These are phyloP conservation scores for Moricandia moricandioides DNA, from an alignment of 345 rosid genomes.

Conservation along the genomic window DNA sequence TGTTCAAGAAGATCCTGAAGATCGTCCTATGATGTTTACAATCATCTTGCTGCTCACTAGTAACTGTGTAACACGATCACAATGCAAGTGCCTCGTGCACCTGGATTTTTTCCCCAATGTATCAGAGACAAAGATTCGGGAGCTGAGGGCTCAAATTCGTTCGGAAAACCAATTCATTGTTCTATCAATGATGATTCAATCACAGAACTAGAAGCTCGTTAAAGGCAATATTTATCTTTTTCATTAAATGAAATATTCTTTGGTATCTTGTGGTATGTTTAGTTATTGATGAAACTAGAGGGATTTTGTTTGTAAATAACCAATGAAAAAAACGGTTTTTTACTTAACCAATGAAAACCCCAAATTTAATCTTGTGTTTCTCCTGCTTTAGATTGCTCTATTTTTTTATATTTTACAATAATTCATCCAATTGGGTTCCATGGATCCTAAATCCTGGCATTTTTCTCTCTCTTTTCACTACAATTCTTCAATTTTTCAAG, in stretches of 20 bases:
- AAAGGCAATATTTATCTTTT: not conserved
- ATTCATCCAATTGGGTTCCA: too few species aligned
- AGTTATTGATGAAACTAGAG: not conserved
- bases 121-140: not conserved
- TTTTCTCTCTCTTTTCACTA: too few species aligned
- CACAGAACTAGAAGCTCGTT: slow-evolving; percentile 2
- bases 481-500: too few species aligned
- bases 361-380: too few species aligned
- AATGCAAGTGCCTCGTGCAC: slow-evolving; percentile 30
- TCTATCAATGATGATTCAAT: slow-evolving; percentile 1
- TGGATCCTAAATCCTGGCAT: too few species aligned
- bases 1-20: slow-evolving; percentile 42
- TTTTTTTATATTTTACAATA: too few species aligned
- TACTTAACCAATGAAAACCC: too few species aligned
- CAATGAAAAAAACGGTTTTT: not conserved
- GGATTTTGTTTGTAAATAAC: not conserved
- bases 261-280: not conserved
- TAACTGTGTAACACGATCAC: slow-evolving; percentile 1
- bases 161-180: not conserved
- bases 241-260: not conserved
- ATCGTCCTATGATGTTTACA: slow-evolving; percentile 38
- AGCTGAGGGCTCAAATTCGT: not conserved
- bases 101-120: slow-evolving; percentile 15
- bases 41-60: slow-evolving; percentile 36
- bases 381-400: too few species aligned